A percentile compares a stretch with the other conserved stretches of the same genome.
phyloP scores from a whole-genome alignment of 768 basidiomycete genomes.

The Cyclocybe cylindracea region DNA sequence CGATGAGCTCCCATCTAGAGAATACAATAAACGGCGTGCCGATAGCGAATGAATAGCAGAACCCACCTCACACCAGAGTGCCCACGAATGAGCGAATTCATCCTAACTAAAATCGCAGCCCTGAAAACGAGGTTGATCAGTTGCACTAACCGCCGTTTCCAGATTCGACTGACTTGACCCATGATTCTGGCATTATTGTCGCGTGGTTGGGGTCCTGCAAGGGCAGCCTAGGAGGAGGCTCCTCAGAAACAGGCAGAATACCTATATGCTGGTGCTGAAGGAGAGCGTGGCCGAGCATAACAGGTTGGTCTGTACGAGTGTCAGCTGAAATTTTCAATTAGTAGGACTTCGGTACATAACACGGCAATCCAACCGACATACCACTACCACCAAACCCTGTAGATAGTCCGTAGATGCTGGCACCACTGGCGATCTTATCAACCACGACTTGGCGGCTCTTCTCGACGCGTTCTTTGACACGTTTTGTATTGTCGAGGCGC shows the following conservation, averaged over 20 bases:
- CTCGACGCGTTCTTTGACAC: conserved; percentile 51
- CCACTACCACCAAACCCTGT: conserved; percentile 82
- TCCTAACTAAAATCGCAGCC: conserved; percentile 75
- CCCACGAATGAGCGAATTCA: conserved; percentile 81
- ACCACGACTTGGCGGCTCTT: conserved; percentile 69
- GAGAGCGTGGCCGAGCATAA: conserved; percentile 63
- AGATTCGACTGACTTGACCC: conserved; percentile 60
- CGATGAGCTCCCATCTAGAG: conserved; percentile 67
- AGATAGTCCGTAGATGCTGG: conserved; percentile 81
- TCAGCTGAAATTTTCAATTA: conserved; percentile 48
- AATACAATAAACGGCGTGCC: neutral
- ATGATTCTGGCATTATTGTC: conserved; percentile 80
- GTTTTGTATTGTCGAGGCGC: conserved; percentile 37
- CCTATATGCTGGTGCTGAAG: conserved; percentile 78
- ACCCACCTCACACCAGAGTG: conserved; percentile 72
- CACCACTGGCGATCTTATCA: conserved; percentile 64
- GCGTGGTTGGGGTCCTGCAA: conserved; percentile 67
- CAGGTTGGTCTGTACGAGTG: conserved; percentile 67
- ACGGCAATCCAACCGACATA: conserved; percentile 20
- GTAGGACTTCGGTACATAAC: neutral
- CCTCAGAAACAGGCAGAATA: conserved; percentile 56
- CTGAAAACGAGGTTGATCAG: conserved; percentile 37
- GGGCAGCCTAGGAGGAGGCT: conserved; percentile 52
- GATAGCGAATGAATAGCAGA: neutral
- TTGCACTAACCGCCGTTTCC: conserved; percentile 6